Base-by-base conservation (phyloP, 805 yeast genomes). In the Candida ficus region DNA sequence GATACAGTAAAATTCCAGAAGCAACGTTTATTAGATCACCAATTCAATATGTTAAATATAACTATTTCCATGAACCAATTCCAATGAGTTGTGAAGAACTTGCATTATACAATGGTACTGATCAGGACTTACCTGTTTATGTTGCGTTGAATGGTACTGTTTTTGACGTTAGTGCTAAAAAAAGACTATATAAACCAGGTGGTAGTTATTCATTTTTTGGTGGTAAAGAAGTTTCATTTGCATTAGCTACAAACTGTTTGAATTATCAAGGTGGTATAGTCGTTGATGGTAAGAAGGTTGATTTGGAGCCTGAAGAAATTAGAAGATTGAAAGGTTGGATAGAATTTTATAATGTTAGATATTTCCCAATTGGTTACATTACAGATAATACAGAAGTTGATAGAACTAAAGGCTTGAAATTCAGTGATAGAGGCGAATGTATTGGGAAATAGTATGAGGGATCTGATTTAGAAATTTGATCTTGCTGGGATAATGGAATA, bases 181-280 rank as follows among this genome's bases (percentile, higher is more conserved):
- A 60, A 13, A 58, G 48, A 1, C 50, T 72, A 3, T 78, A 78
- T 53, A 77, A 76, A 0, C 71, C 73, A 0, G 58, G 60, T 2
- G 77, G 77, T 0, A 52, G 69, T 1, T 78, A 78, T 50, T 43
- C 59, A 6, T 56, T 64, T 26, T 67, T 78, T 49, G 68, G 73
- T 14, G 85, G 84, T 0, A 61, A 54, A 37, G 85, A 78, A 54
- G 61, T 68, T 37, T 74, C 82, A 2, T 57, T 83, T 31, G 76
- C 77, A n/a, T 71, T 70, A 42, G 76, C 73, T 3, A 77, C 80
- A 1, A 83, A 82, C 5, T 77, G 82, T 48, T 68, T 78, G 13
- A 75, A 73, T 35, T 77, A 76, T 47, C 62, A 63, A 47, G 76
- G 78, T 0, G 66, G 71, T 50, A 82, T 78, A 52, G 52, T 75